Conservation (phyloP, 345 rosid species). For the Hypericum androsaemum region DNA sequence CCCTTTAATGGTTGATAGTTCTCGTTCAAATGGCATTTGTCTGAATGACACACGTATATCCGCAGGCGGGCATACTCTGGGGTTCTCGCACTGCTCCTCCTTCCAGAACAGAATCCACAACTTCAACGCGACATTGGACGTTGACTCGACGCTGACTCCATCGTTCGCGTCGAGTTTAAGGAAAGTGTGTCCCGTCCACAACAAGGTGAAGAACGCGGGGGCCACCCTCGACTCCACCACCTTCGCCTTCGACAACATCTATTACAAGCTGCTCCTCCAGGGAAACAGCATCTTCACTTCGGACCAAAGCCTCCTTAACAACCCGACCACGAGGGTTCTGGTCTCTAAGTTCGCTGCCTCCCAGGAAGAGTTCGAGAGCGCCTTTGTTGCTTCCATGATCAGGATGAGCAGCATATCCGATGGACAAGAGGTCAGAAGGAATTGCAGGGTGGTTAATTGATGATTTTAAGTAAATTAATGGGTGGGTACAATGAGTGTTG, state of each 20-base stretch:
- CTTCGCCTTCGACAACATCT: slow-evolving; percentile 36
- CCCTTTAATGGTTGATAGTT: neutral
- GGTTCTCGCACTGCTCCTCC: slow-evolving; percentile 43
- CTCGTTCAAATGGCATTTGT: slow-evolving; percentile 2
- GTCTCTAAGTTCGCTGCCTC: slow-evolving; percentile 31
- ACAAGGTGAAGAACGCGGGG: slow-evolving; percentile 28
- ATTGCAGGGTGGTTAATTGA: slow-evolving; percentile 30
- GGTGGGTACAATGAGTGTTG: too few species aligned
- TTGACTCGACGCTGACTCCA: slow-evolving; percentile 29
- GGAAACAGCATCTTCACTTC: slow-evolving; percentile 30
- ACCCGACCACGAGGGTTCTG: slow-evolving; percentile 21
- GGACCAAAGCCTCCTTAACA: slow-evolving; percentile 34
- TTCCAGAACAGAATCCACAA: slow-evolving; percentile 33
- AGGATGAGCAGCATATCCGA: slow-evolving; percentile 43
- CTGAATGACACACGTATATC: neutral
- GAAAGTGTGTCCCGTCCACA: slow-evolving; percentile 22
- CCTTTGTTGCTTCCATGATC: slow-evolving; percentile 33
- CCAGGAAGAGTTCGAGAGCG: slow-evolving; percentile 19
- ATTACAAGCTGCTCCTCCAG: slow-evolving; percentile 36
- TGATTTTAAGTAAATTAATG: neutral
- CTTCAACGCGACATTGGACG: slow-evolving; percentile 22
- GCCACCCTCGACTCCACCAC: slow-evolving; percentile 33
- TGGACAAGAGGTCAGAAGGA: slow-evolving; percentile 40
- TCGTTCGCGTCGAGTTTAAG: slow-evolving; percentile 31
- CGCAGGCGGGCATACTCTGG: slow-evolving; percentile 40